Evolutionary conservation across 1,284 basidiomycete genomes (phyloP).

Genomic region (Fomitopsis betulina): DNA sequence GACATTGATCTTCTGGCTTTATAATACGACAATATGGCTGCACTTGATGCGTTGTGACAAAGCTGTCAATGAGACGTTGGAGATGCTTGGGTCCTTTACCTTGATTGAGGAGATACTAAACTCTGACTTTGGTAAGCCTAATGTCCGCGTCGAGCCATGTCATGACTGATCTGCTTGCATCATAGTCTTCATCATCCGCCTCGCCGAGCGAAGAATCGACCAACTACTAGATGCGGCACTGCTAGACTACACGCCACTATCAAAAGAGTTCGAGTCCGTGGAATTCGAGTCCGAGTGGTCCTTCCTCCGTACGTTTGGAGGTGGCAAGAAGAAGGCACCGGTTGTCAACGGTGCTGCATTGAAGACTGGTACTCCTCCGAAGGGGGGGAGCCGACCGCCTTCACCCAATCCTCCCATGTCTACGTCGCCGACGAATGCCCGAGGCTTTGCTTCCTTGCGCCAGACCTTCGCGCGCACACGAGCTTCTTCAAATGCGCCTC

Average conservation of each 20-base stretch:
- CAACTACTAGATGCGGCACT: slow-evolving; percentile 79
- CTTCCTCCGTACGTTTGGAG: slow-evolving; percentile 75
- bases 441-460: slow-evolving; percentile 58
- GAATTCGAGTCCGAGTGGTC: slow-evolving; percentile 98
- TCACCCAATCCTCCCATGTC: slow-evolving; percentile 40
- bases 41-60: slow-evolving; percentile 87
- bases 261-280: slow-evolving; percentile 76
- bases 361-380: slow-evolving; percentile 41
- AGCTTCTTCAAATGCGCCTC: slow-evolving; percentile 37
- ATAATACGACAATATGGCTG: slow-evolving; percentile 86
- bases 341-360: slow-evolving; percentile 29
- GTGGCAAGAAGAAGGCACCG: slow-evolving; percentile 54
- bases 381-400: slow-evolving; percentile 37
- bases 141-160: neutral
- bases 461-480: slow-evolving; percentile 55
- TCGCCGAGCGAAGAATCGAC: slow-evolving; percentile 88
- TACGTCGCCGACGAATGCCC: slow-evolving; percentile 35
- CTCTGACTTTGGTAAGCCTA: slow-evolving; percentile 79
- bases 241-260: slow-evolving; percentile 79
- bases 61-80: slow-evolving; percentile 70
- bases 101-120: slow-evolving; percentile 88
- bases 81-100: slow-evolving; percentile 75
- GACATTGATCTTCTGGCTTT: slow-evolving; percentile 90
- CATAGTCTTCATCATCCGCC: slow-evolving; percentile 90
- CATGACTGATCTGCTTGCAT: neutral